Percentiles rank a stretch among this genome's conserved stretches.
These are phyloP conservation scores for Pachysandra terminalis DNA, from an alignment of 164 flowering plant species.

Conservation along the genomic window DNA sequence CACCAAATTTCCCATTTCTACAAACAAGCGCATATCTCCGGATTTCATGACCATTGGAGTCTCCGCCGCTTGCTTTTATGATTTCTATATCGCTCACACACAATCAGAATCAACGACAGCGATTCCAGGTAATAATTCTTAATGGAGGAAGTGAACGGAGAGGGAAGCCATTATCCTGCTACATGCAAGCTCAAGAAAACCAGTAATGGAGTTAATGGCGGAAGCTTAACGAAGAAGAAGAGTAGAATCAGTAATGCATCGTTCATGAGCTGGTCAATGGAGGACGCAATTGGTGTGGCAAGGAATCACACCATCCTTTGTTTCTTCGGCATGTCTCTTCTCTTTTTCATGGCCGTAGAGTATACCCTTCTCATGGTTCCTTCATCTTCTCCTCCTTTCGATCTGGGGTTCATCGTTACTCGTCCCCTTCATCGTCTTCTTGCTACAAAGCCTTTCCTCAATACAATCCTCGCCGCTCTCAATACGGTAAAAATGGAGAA, in stretches of 20 bases:
- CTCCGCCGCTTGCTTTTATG: too few species aligned
- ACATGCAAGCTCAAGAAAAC: neutral
- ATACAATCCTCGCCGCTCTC: conserved; percentile 72
- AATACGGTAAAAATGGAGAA: conserved; percentile 58
- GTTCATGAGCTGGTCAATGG: conserved; percentile 46
- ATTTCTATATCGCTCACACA: too few species aligned
- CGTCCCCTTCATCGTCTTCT: conserved; percentile 42
- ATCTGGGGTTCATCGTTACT: conserved; percentile 75
- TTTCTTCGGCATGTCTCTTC: conserved; percentile 42
- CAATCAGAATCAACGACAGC: too few species aligned
- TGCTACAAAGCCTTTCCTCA: conserved; percentile 49
- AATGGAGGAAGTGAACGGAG: neutral
- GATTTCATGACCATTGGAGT: too few species aligned
- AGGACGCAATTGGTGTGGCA: conserved; percentile 37
- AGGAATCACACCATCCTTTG: conserved; percentile 68
- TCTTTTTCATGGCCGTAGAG: conserved; percentile 94
- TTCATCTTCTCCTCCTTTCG: conserved; percentile 72
- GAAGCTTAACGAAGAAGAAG: neutral
- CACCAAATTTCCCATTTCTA: too few species aligned
- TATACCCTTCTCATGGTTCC: conserved; percentile 92
- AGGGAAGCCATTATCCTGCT: neutral
- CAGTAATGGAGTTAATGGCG: neutral
- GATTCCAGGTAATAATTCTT: neutral
- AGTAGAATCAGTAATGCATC: conserved; percentile 22
- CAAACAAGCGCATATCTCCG: too few species aligned